These are phyloP conservation scores for Eragrostis curvula DNA, from an alignment of 176 grass and related monocot genomes.

Conservation along the genomic window DNA sequence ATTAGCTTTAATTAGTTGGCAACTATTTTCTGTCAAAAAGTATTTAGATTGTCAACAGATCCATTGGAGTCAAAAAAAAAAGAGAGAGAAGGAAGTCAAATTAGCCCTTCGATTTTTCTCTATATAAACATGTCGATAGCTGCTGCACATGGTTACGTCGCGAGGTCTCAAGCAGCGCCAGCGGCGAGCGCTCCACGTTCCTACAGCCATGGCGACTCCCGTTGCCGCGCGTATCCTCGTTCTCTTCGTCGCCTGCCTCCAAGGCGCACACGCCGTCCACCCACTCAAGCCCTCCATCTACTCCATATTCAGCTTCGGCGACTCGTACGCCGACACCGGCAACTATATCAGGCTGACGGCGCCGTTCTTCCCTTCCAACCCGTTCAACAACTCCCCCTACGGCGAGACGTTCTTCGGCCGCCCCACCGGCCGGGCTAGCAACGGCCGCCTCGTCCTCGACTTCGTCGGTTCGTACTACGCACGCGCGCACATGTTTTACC, in stretches of 20 bases:
- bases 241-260: constrained; percentile 14
- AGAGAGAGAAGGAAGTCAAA: no score
- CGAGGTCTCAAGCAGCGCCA: no score
- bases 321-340: constrained; percentile 75
- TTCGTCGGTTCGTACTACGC: constrained; percentile 47
- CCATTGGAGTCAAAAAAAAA: no score
- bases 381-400: constrained; percentile 44
- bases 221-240: not conserved
- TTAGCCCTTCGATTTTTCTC: no score
- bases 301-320: constrained; percentile 64
- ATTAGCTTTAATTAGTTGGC: no score
- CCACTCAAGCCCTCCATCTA: not conserved
- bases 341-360: constrained; percentile 54
- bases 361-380: constrained; percentile 26
- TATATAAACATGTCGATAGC: no score
- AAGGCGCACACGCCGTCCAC: not conserved
- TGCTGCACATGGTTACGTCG: no score
- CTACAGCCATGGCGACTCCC: not conserved
- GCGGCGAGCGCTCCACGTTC: no score
- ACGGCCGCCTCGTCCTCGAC: constrained; percentile 67
- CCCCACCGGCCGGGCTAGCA: constrained; percentile 45
- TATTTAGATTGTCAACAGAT: no score
- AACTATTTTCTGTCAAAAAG: no score
- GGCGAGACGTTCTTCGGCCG: constrained; percentile 36
- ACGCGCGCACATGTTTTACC: no score